Conservation (phyloP, 2,329 filamentous ascomycete genomes). For the Sarocladium brachiariae region DNA sequence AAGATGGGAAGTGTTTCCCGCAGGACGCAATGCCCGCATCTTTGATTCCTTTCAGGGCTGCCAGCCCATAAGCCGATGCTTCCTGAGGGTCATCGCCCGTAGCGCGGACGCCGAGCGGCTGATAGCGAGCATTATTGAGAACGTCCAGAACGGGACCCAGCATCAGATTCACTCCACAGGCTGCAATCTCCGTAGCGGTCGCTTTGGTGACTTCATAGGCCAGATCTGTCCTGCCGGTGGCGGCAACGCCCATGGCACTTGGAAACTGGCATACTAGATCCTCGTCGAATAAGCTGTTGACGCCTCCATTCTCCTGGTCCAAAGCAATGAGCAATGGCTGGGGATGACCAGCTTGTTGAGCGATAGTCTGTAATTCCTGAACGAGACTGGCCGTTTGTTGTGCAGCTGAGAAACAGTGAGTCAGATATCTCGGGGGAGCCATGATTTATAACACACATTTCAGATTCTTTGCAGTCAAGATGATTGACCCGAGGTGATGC, state of each 20-base stretch:
- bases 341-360: conserved; percentile 81
- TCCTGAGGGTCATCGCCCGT: conserved; percentile 91
- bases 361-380: conserved; percentile 86
- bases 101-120: conserved; percentile 83
- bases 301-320: conserved; percentile 96
- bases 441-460: conserved; percentile 50
- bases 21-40: conserved; percentile 84
- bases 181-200: conserved; percentile 84
- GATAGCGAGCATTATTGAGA: conserved; percentile 84
- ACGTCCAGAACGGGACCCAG: conserved; percentile 92
- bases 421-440: no score
- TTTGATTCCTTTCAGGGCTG: conserved; percentile 86
- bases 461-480: conserved; percentile 77
- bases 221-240: conserved; percentile 75
- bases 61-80: conserved; percentile 85
- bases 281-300: conserved; percentile 94
- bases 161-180: conserved; percentile 93
- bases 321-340: conserved; percentile 84
- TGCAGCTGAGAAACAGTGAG: conserved; percentile 55
- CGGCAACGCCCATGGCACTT: conserved; percentile 94
- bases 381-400: conserved; percentile 84
- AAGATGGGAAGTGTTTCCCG: conserved; percentile 94
- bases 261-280: conserved; percentile 95
- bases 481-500: conserved; percentile 81
- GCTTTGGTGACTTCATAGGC: conserved; percentile 89